These are phyloP conservation scores for Apostasia ramifera DNA, from an alignment of 106 monocot species.

Conservation along the genomic window DNA sequence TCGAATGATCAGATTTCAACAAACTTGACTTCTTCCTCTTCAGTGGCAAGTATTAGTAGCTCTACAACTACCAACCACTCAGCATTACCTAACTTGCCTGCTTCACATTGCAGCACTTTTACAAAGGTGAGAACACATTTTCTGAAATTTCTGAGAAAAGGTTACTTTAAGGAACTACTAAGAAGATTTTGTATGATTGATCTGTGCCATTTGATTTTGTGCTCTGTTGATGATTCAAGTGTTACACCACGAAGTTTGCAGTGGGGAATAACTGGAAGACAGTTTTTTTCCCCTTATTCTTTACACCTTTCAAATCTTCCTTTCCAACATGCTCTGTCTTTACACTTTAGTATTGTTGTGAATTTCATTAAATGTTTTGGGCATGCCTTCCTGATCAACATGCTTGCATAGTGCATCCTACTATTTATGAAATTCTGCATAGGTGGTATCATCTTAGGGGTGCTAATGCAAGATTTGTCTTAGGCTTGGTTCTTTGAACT, in stretches of 20 bases:
- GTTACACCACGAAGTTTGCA: too few species aligned
- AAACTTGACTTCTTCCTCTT: slow-evolving; percentile 6
- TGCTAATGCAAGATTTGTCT: neutral
- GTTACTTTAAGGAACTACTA: neutral
- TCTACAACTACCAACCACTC: slow-evolving; percentile 10
- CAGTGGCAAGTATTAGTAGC: slow-evolving; percentile 11
- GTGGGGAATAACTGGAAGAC: too few species aligned
- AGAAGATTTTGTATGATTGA: too few species aligned
- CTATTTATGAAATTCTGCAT: neutral
- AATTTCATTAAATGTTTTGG: too few species aligned
- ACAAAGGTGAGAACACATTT: slow-evolving; percentile 26
- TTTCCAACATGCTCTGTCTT: too few species aligned
- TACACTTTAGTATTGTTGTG: too few species aligned
- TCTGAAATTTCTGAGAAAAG: neutral
- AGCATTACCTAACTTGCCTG: slow-evolving; percentile 3
- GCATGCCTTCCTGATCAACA: too few species aligned
- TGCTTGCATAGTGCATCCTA: neutral
- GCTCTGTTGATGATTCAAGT: too few species aligned
- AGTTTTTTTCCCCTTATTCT: too few species aligned
- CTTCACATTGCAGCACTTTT: slow-evolving; percentile 6
- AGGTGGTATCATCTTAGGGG: neutral
- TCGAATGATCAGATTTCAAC: slow-evolving; percentile 11
- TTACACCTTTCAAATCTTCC: too few species aligned
- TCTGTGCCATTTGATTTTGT: too few species aligned
- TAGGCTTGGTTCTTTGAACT: neutral